phyloP scores from a whole-genome alignment of 192 early-diverging fungal genomes.

The Chytriomyces hyalinus region DNA sequence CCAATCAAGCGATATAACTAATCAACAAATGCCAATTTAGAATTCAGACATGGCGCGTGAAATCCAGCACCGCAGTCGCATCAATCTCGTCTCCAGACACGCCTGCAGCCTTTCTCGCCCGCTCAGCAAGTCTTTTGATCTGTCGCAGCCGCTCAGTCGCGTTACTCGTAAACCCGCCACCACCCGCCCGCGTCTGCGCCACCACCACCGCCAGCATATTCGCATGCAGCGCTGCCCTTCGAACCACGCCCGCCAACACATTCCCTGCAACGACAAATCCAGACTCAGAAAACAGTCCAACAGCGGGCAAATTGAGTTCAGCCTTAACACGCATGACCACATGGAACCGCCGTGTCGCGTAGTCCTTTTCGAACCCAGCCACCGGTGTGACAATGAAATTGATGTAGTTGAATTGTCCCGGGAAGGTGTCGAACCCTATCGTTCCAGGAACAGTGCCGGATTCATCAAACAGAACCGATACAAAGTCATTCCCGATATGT shows the following conservation, averaged over 20 bases:
- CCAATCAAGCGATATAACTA: too few species aligned
- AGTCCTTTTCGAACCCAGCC: neutral
- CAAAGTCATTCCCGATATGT: conserved; percentile 97
- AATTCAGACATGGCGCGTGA: conserved; percentile 23
- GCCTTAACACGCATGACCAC: conserved; percentile 67
- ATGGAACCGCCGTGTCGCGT: conserved; percentile 14
- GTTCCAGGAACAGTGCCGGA: conserved; percentile 68
- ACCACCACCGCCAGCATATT: conserved; percentile 91
- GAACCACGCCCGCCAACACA: conserved; percentile 78
- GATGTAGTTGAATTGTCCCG: conserved; percentile 95
- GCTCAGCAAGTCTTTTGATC: conserved; percentile 74
- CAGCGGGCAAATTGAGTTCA: conserved; percentile 73
- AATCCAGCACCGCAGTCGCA: conserved; percentile 10
- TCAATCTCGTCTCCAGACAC: neutral
- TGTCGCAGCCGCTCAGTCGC: conserved; percentile 88
- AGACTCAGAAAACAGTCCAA: conserved; percentile 71
- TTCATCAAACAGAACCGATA: conserved; percentile 94
- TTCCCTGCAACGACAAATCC: conserved; percentile 82
- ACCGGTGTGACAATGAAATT: conserved; percentile 89
- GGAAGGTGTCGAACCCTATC: conserved; percentile 80
- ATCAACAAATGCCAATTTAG: too few species aligned
- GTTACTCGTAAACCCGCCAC: conserved; percentile 82
- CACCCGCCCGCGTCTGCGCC: conserved; percentile 59
- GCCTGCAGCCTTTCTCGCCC: conserved; percentile 1
- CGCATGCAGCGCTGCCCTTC: conserved; percentile 83